phyloP scores from a whole-genome alignment of 176 grass and related monocot genomes.

The Aegilops longissima region DNA sequence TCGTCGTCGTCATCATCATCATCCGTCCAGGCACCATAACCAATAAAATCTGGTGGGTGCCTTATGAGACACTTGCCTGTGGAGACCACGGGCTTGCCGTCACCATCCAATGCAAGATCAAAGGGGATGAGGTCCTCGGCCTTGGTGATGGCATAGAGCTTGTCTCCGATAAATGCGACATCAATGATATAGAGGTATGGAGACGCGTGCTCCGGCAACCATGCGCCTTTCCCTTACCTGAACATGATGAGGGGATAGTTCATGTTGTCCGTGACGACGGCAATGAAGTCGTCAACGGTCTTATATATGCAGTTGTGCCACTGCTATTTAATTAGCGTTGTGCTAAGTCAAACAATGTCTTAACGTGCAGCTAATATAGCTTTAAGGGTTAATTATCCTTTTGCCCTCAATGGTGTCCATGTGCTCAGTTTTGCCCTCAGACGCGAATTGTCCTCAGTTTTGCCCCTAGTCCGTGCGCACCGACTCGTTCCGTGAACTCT shows the following conservation, averaged over 20 bases:
- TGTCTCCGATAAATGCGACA: not conserved
- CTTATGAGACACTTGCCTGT: not conserved
- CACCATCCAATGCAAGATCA: too few species aligned
- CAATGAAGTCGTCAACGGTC: not conserved
- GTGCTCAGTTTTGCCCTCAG: too few species aligned
- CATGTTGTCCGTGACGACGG: not conserved
- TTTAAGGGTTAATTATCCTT: too few species aligned
- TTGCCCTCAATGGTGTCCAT: too few species aligned
- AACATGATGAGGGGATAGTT: not conserved
- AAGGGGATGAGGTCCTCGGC: not conserved
- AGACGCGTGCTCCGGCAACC: not conserved
- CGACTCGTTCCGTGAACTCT: too few species aligned
- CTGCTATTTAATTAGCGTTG: too few species aligned
- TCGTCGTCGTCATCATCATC: too few species aligned
- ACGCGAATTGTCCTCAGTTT: too few species aligned
- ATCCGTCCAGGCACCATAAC: not conserved
- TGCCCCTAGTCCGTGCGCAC: too few species aligned
- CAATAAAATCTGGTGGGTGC: not conserved
- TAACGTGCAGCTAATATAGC: too few species aligned
- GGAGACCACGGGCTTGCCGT: not conserved
- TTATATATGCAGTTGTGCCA: too few species aligned
- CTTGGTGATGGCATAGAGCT: not conserved
- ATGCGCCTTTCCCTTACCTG: not conserved
- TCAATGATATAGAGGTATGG: not conserved
- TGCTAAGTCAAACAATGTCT: too few species aligned